Evolutionary conservation across 352 stramenopile genomes (phyloP), one percentile per base, ranked within the genome.

Genomic region (Peronospora destructor): DNA sequence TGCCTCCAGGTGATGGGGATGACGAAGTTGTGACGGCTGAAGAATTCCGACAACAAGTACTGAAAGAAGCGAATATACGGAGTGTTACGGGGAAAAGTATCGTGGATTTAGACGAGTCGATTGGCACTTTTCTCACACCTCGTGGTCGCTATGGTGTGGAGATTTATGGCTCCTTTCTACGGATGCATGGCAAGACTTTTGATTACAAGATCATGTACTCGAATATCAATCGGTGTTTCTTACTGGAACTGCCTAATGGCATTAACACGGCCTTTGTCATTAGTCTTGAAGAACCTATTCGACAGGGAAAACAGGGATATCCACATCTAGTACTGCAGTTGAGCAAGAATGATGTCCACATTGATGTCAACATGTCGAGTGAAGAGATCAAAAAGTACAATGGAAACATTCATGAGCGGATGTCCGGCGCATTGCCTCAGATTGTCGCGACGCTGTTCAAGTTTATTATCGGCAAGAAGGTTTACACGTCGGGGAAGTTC

Each of bases 201-300:
- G 95, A 98, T 83, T 98, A 98, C 87, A 98, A 98, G 76, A 98
- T 99, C 65, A 91, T 96, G 73, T 99, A 99, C 81, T 95, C 97
- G 46, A 97, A 98, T 69, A 98, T 99, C 65, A 98, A 96, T 54
- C 87, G 96, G 23, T 95, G 98, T 44, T 99, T 98, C 61, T 58
- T 99, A 19, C 69, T 99, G 46, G 90, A 97, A 50, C 93, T 98
- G 58, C 92, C 95, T 8, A 97, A 99, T 63, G 91, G 96, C 46
- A 87, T 97, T 44, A 95, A 98, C 66, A 96, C 94, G 63, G 93
- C 92, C 11, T 98, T 99, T 73, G 96, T 99, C 30, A 98, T 99
- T 76, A 97, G 87, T 35, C 78, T 99, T 10, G 92, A 98, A 49
- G 97, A 98, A 62, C 95, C 96, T 1, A 98, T 99, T 71, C 93